phyloP scores from a whole-genome alignment of 257 asterid genomes.

The Phtheirospermum japonicum region DNA sequence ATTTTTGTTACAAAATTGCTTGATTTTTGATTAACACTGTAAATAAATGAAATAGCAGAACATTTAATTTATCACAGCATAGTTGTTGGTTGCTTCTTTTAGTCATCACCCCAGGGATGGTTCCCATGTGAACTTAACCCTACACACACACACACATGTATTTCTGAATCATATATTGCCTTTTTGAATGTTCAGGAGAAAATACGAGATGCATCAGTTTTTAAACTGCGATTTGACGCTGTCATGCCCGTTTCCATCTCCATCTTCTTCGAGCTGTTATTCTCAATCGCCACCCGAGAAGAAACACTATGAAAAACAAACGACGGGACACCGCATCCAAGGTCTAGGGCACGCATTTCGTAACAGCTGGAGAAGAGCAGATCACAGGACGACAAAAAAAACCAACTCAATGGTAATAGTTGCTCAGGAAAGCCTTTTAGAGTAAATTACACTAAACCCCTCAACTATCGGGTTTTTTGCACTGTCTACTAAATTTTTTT shows the following conservation, averaged over 20 bases:
- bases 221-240: constrained; percentile 34
- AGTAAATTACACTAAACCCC: no score
- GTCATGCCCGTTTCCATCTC: constrained; percentile 46
- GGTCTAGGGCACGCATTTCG: constrained; percentile 75
- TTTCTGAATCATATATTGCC: constrained; percentile 12
- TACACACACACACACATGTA: no score
- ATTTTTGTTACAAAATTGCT: no score
- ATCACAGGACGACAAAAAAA: constrained; percentile 47
- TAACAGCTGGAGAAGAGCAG: constrained; percentile 64
- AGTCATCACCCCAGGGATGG: no score
- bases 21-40: no score
- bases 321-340: constrained; percentile 47
- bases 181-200: constrained; percentile 54
- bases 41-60: no score
- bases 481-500: no score
- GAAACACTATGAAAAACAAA: constrained; percentile 52
- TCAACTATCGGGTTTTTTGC: no score
- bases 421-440: neutral
- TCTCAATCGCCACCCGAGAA: constrained; percentile 40
- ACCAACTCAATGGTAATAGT: constrained; percentile 60
- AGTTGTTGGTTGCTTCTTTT: no score
- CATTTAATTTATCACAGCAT: no score
- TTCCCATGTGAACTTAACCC: no score
- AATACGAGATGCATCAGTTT: constrained; percentile 76
- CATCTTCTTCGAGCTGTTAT: constrained; percentile 36